These are phyloP conservation scores for Lactarius sanguifluus DNA, from an alignment of 768 basidiomycete genomes.

Conservation along the genomic window DNA sequence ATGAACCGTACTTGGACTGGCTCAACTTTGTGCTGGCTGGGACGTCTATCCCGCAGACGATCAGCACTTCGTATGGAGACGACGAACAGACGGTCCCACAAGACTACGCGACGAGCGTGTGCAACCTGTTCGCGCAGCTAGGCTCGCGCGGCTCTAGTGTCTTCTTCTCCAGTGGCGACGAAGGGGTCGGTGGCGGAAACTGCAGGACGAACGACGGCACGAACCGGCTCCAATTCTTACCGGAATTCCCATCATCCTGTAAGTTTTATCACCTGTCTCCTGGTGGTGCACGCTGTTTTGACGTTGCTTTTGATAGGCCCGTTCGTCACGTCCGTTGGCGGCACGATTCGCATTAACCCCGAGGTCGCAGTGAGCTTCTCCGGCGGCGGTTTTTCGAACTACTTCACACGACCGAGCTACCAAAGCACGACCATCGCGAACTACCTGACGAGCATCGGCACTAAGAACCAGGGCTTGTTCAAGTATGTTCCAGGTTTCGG, in stretches of 20 bases:
- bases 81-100: constrained; percentile 54
- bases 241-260: constrained; percentile 47
- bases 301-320: constrained; percentile 37
- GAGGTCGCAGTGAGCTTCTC: constrained; percentile 62
- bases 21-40: constrained; percentile 51
- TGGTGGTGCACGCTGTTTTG: too few relatives aligned
- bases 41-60: constrained; percentile 52
- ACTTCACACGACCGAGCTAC: constrained; percentile 36
- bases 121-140: constrained; percentile 61
- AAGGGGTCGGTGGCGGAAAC: constrained; percentile 59
- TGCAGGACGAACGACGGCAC: constrained; percentile 45
- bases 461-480: constrained; percentile 48
- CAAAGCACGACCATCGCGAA: constrained; percentile 35
- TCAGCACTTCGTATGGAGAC: constrained; percentile 65
- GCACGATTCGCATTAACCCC: constrained; percentile 57
- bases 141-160: constrained; percentile 58
- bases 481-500: constrained; percentile 43
- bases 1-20: constrained; percentile 68
- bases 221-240: constrained; percentile 35
- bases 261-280: not conserved
- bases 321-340: constrained; percentile 63
- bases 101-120: constrained; percentile 61
- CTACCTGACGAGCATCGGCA: constrained; percentile 44
- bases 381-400: constrained; percentile 67
- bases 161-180: constrained; percentile 65